Percentiles rank a stretch among this genome's conserved stretches.
phyloP scores from a whole-genome alignment of 2,329 filamentous ascomycete genomes.

The Microdochium paspali region DNA sequence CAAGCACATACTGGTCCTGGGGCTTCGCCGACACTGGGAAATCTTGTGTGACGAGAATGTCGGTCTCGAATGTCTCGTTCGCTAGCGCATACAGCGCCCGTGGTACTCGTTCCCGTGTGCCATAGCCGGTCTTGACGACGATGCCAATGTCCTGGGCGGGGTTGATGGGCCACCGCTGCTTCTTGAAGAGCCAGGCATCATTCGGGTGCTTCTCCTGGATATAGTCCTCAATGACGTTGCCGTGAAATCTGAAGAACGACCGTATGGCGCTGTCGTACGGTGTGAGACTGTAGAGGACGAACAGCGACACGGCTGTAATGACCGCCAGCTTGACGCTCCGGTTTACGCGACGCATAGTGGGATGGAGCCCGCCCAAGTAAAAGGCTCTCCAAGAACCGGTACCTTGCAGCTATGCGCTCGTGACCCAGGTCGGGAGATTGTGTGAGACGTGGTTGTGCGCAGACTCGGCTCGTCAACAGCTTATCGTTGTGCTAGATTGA shows the following conservation, averaged over 20 bases:
- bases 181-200: constrained; percentile 31
- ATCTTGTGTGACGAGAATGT: constrained; percentile 40
- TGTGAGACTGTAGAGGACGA: constrained; percentile 16
- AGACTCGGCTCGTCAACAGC: too few species aligned
- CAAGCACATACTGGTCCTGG: constrained; percentile 10
- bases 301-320: constrained; percentile 4
- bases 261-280: constrained; percentile 17
- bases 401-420: too few species aligned
- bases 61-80: constrained; percentile 25
- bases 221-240: constrained; percentile 16
- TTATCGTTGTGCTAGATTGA: too few species aligned
- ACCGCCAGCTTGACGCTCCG: neutral
- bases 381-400: too few species aligned
- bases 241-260: constrained; percentile 19
- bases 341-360: neutral
- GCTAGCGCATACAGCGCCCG: constrained; percentile 36
- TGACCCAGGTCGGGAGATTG: too few species aligned
- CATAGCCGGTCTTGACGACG: constrained; percentile 47
- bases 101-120: constrained; percentile 37
- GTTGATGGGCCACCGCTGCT: constrained; percentile 31
- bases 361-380: too few species aligned
- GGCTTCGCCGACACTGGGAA: constrained; percentile 25
- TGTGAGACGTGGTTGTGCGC: too few species aligned
- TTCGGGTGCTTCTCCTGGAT: constrained; percentile 17
- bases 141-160: constrained; percentile 36